A percentile compares a stretch with the other conserved stretches of the same genome.
Conservation (phyloP, 768 basidiomycete species). For the Wakefieldia striispora region DNA sequence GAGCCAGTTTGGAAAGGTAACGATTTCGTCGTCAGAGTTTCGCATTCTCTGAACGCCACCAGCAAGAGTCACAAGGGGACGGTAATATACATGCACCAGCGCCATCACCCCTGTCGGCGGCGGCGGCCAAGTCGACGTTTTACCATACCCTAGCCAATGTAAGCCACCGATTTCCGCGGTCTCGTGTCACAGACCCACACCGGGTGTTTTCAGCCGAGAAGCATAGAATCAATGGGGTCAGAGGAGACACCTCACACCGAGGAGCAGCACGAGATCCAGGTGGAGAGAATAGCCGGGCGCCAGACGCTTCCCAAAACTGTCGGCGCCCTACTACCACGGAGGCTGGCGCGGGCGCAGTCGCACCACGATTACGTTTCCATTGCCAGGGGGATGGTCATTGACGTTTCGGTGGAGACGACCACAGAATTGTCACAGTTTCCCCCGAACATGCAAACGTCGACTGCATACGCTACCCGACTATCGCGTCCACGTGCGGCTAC, state of each 20-base stretch:
- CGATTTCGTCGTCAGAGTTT: slow-evolving; percentile 8
- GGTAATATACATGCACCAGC: slow-evolving; percentile 17
- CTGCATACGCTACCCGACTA: slow-evolving; percentile 19
- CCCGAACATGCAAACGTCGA: slow-evolving; percentile 12
- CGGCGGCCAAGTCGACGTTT: slow-evolving; percentile 46
- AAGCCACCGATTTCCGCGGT: slow-evolving; percentile 12
- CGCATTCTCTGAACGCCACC: slow-evolving; percentile 3
- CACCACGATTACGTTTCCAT: slow-evolving; percentile 33
- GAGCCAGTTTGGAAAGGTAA: slow-evolving; percentile 60
- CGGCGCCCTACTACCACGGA: slow-evolving; percentile 43
- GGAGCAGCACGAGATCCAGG: slow-evolving; percentile 48
- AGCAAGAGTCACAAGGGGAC: slow-evolving; percentile 23
- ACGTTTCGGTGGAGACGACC: slow-evolving; percentile 48
- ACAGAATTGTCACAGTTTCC: slow-evolving; percentile 9
- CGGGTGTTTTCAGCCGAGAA: slow-evolving; percentile 38
- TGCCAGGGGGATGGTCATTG: slow-evolving; percentile 40
- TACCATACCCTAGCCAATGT: slow-evolving; percentile 47
- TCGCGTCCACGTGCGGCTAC: slow-evolving; percentile 38
- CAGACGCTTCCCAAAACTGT: slow-evolving; percentile 43
- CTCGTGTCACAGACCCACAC: slow-evolving; percentile 7
- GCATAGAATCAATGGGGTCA: slow-evolving; percentile 45
- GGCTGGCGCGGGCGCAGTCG: slow-evolving; percentile 44
- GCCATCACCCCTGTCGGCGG: slow-evolving; percentile 37
- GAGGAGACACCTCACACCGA: slow-evolving; percentile 38
- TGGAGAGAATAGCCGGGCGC: slow-evolving; percentile 46